Evolutionary conservation across 345 rosid genomes (phyloP), one percentile per base, ranked within the genome.

Genomic region (Lepidium aucheri): DNA sequence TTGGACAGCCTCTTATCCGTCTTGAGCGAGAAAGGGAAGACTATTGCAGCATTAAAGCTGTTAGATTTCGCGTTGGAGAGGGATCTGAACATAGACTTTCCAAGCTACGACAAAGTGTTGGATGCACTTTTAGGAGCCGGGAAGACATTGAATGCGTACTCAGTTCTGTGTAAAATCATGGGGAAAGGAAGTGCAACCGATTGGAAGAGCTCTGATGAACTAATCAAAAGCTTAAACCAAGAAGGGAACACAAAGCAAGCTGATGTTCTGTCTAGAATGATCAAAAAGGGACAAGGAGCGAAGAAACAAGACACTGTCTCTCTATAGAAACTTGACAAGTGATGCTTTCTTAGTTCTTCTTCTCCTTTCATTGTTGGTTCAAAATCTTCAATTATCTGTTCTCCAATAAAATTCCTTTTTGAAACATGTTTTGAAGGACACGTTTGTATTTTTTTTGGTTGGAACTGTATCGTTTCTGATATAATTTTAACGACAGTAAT

Each of bases 191-290:
- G 87, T 43, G 60, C 17, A 42, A 68, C 74, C 18, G 83, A 87
- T 32, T 89, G 95, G 96, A 83, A 87, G 46, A 89, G 85, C 77
- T 76, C 78, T 5, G 78, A 82, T 33, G 86, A 86, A 62, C 72
- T 91, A 75, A 91, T 89, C 68, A 76, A 74, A 77, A 85, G 85
- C 77, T 95, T 91, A 17, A 85, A 85, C 62, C 81, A 77, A 53
- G 96, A 89, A 69, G 96, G 98, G 9, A 85, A 81, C 83, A 82
- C 87, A 43, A 91, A 80, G 76, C 98, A 91, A 79, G 98, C 96
- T 6, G 96, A 91, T 80, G 79, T 86, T 59, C 86, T 89, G 36
- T 85, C 95, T 13, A 86, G 96, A 77, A 82, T 89, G 86, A 55
- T 78, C 33, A 80, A 79, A 63, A 81, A 82, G 44, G 84, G 77